A percentile compares a stretch with the other conserved stretches of the same genome.
phyloP scores from a whole-genome alignment of 2,329 filamentous ascomycete genomes.

The Botryotinia calthae region DNA sequence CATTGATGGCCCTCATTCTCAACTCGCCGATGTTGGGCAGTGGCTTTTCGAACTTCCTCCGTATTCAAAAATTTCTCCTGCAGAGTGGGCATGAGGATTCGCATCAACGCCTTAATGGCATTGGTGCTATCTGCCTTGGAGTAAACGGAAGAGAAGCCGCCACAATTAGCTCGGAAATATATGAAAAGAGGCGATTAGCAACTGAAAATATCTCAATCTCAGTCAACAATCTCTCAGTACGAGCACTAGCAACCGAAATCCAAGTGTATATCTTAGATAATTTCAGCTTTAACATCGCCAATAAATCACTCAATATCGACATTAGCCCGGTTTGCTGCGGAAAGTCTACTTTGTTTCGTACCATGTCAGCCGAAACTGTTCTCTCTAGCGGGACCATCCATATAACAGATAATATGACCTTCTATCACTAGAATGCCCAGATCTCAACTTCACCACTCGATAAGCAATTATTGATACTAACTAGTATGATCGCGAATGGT shows the following conservation, averaged over 20 bases:
- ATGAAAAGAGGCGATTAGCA: background rate
- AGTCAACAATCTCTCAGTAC: background rate
- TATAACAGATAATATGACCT: background rate
- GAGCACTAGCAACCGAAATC: background rate
- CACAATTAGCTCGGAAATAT: accelerated
- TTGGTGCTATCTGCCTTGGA: background rate
- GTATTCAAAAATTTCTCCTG: background rate
- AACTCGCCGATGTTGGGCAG: background rate
- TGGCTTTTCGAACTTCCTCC: background rate
- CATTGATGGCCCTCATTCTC: background rate
- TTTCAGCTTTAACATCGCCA: background rate
- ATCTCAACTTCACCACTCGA: background rate
- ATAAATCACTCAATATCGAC: background rate
- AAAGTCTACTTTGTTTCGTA: background rate
- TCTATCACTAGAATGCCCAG: background rate
- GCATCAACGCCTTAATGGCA: background rate
- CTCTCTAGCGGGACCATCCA: background rate
- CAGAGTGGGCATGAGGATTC: background rate
- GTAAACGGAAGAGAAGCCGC: background rate
- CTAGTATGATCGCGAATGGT: background rate
- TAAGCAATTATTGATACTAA: background rate
- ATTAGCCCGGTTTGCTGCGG: accelerated
- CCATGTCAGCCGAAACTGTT: accelerated
- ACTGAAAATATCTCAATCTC: background rate
- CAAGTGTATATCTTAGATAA: background rate